Percentiles rank a stretch among this genome's conserved stretches.
These are phyloP conservation scores for Chloranthus sessilifolius DNA, from an alignment of 164 flowering plant genomes.

Conservation along the genomic window DNA sequence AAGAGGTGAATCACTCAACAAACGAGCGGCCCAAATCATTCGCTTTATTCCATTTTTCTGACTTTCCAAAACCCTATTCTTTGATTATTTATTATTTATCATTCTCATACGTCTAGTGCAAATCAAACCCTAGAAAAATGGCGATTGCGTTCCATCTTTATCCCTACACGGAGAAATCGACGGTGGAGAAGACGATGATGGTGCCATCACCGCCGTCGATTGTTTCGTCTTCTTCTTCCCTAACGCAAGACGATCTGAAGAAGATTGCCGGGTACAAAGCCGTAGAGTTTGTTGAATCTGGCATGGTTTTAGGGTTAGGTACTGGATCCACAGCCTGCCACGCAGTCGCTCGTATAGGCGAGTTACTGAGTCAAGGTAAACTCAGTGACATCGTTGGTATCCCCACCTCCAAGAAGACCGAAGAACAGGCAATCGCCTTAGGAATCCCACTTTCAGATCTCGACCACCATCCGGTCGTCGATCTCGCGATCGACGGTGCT, in stretches of 20 bases:
- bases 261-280: slow-evolving; percentile 84
- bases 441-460: slow-evolving; percentile 84
- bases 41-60: no score
- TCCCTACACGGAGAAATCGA: slow-evolving; percentile 20
- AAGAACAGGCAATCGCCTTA: slow-evolving; percentile 59
- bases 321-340: slow-evolving; percentile 90
- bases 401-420: slow-evolving; percentile 77
- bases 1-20: no score
- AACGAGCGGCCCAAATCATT: no score
- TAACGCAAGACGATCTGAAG: slow-evolving; percentile 80
- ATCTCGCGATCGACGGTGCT: slow-evolving; percentile 90
- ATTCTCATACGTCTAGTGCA: no score
- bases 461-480: slow-evolving; percentile 63
- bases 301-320: slow-evolving; percentile 93
- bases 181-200: slow-evolving; percentile 21
- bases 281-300: slow-evolving; percentile 83
- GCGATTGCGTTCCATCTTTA: slow-evolving; percentile 39
- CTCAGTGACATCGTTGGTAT: slow-evolving; percentile 69
- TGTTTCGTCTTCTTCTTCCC: slow-evolving; percentile 18
- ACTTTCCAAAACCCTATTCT: no score
- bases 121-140: slow-evolving; percentile 22
- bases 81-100: no score
- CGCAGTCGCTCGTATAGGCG: slow-evolving; percentile 72
- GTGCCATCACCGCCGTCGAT: slow-evolving; percentile 12
- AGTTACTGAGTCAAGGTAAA: slow-evolving; percentile 55